Conservation (phyloP, 2,329 filamentous ascomycete species). For the Alternaria dauci region DNA sequence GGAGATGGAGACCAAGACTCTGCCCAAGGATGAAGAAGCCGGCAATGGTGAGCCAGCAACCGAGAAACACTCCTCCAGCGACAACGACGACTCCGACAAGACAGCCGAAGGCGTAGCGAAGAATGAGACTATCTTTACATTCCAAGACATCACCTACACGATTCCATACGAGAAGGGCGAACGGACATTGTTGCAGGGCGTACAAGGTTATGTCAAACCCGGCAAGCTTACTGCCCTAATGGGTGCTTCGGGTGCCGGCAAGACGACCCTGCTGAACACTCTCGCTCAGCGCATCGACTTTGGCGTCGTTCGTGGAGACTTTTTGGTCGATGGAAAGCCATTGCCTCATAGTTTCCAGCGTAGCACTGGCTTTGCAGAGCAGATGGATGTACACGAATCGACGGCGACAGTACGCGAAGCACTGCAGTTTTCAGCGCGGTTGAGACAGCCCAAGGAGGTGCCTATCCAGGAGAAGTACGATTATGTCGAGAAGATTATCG, state of each 20-base stretch:
- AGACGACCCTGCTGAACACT: slow-evolving; percentile 49
- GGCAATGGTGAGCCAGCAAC: slow-evolving; percentile 47
- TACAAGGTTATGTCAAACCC: slow-evolving; percentile 87
- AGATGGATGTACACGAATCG: slow-evolving; percentile 69
- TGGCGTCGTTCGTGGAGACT: slow-evolving; percentile 56
- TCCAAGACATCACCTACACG: slow-evolving; percentile 84
- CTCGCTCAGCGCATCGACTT: slow-evolving; percentile 55
- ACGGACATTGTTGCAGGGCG: slow-evolving; percentile 63
- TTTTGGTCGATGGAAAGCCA: slow-evolving; percentile 54
- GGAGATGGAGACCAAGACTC: slow-evolving; percentile 62
- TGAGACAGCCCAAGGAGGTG: slow-evolving; percentile 67
- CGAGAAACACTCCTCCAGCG: slow-evolving; percentile 35
- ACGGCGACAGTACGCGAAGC: slow-evolving; percentile 71
- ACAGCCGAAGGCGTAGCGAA: slow-evolving; percentile 63
- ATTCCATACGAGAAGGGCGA: slow-evolving; percentile 62
- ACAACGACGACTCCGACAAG: slow-evolving; percentile 36
- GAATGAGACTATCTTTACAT: slow-evolving; percentile 73
- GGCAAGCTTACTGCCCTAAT: slow-evolving; percentile 86
- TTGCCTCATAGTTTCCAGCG: slow-evolving; percentile 75
- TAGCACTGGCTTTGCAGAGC: slow-evolving; percentile 80
- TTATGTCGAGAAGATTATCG: slow-evolving; percentile 71
- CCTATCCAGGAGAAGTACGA: slow-evolving; percentile 68
- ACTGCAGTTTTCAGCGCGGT: slow-evolving; percentile 68
- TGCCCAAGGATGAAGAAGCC: slow-evolving; percentile 62
- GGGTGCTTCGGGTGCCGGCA: slow-evolving; percentile 67